Conservation (phyloP, 2,329 filamentous ascomycete species). For the Polychaeton citri region DNA sequence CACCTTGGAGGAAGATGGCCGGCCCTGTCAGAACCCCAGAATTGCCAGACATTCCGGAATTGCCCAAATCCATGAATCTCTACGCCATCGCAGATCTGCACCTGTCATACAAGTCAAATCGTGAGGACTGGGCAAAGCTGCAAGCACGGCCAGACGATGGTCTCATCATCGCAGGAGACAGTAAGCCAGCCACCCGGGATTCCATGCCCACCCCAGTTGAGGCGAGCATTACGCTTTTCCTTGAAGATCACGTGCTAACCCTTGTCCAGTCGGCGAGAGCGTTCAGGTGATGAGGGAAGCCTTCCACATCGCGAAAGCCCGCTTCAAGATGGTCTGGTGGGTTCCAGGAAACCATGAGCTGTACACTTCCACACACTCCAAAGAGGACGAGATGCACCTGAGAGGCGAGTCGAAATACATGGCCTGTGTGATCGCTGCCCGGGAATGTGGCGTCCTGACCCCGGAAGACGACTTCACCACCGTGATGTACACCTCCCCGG, state of each 20-base stretch:
- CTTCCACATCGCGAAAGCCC: slow-evolving; percentile 29
- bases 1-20: not conserved
- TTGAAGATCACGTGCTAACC: too few relatives aligned
- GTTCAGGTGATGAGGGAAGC: slow-evolving; percentile 20
- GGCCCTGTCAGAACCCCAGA: not conserved
- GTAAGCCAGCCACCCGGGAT: slow-evolving; percentile 8
- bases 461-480: slow-evolving; percentile 42
- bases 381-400: slow-evolving; percentile 22
- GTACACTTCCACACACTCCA: slow-evolving; percentile 35
- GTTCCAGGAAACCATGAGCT: slow-evolving; percentile 46
- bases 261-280: slow-evolving; percentile 17
- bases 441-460: slow-evolving; percentile 38
- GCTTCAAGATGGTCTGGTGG: slow-evolving; percentile 40
- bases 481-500: slow-evolving; percentile 28
- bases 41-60: not conserved
- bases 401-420: slow-evolving; percentile 42
- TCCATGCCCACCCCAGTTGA: not conserved
- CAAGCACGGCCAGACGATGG: slow-evolving; percentile 27
- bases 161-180: slow-evolving; percentile 32
- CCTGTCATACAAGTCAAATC: slow-evolving; percentile 33
- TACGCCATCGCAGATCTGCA: slow-evolving; percentile 35
- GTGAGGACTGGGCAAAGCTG: slow-evolving; percentile 29
- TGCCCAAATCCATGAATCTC: slow-evolving; percentile 13
- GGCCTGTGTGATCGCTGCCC: slow-evolving; percentile 40
- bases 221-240: too few relatives aligned